Base-by-base conservation (phyloP, 768 basidiomycete species). In the Fomitopsis serialis region DNA sequence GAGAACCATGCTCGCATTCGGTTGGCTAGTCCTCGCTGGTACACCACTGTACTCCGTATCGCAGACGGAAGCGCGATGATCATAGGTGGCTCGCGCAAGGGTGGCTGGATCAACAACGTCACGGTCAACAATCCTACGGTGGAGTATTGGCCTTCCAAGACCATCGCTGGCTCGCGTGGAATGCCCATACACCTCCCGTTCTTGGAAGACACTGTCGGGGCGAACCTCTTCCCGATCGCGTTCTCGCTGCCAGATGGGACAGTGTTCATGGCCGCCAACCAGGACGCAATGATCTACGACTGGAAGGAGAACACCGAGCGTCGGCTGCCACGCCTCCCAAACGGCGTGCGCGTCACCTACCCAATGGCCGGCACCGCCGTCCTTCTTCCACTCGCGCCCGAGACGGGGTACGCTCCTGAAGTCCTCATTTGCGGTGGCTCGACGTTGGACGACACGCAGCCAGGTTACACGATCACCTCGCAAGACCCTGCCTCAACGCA, bases 61-160 rank as follows among this genome's bases (percentile, higher is more conserved):
- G 67, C 72, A 5, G 89, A 90, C 56, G 89, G 89, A n/a, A 88
- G 87, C 59, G 85, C 80, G 0, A 87, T 90, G 79, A 86, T 92
- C 43, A 76, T 92, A 42, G 89, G 89, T 1, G 90, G 90, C 15
- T 87, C 89, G 8, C 82, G 76, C 59, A 87, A 82, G 64, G 89
- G 89, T 8, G 90, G 89, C 10, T 92, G 89, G 88, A 90, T 90
- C 57, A 91, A 91, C 64, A 92, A 91, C 52, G 77, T 73, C 23
- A 88, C 87, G 2, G 79, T 80, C 54, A 88, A 90, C 71, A 91
- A 91, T 63, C 89, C 89, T 2, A 90, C 87, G 0, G 68, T 88
- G 57, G 88, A 91, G 67, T 93, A 80, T 69, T 94, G 77, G 66
- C 92, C 92, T 27, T 85, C 91, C 1, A 92, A 93, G 66, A 72